Conservation (phyloP, 768 basidiomycete genomes). For the Exsudoporus frostii region DNA sequence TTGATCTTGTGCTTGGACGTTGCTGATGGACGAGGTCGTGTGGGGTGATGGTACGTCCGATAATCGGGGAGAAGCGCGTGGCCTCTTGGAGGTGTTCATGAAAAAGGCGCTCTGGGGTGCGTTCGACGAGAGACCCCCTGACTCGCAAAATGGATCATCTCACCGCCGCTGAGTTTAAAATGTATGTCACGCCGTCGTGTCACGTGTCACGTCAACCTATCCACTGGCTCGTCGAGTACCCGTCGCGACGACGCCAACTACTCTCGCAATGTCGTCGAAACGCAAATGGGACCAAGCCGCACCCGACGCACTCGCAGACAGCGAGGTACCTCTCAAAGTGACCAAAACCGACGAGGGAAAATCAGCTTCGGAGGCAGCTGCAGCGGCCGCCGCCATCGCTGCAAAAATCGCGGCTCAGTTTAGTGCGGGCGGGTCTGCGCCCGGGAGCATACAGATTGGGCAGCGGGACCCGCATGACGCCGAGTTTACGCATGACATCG, state of each 20-base stretch:
- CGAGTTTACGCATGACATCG: constrained; percentile 87
- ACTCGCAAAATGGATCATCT: too few relatives aligned
- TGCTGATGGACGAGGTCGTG: constrained; percentile 16
- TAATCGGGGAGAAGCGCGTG: constrained; percentile 28
- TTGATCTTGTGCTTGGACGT: constrained; percentile 7
- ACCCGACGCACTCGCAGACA: constrained; percentile 42
- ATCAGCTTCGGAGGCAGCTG: constrained; percentile 56
- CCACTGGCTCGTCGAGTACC: not conserved
- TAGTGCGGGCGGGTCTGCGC: constrained; percentile 40
- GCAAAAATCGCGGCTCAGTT: constrained; percentile 95
- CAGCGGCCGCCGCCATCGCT: constrained; percentile 82
- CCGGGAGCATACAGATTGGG: constrained; percentile 41
- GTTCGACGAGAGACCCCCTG: too few relatives aligned
- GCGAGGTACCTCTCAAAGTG: constrained; percentile 41
- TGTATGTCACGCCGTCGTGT: constrained; percentile 13
- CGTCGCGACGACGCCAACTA: not conserved
- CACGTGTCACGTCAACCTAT: constrained; percentile 3
- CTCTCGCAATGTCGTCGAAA: constrained; percentile 56
- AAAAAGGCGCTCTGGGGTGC: not conserved
- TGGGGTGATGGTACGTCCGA: constrained; percentile 35
- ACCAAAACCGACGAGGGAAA: constrained; percentile 49
- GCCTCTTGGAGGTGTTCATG: constrained; percentile 33
- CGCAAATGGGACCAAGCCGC: constrained; percentile 79
- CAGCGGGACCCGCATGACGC: constrained; percentile 68
- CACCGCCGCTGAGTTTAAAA: constrained; percentile 21